These are phyloP conservation scores for Nakaseomyces nivariensis DNA, from an alignment of 1,139 yeast species.

Conservation along the genomic window DNA sequence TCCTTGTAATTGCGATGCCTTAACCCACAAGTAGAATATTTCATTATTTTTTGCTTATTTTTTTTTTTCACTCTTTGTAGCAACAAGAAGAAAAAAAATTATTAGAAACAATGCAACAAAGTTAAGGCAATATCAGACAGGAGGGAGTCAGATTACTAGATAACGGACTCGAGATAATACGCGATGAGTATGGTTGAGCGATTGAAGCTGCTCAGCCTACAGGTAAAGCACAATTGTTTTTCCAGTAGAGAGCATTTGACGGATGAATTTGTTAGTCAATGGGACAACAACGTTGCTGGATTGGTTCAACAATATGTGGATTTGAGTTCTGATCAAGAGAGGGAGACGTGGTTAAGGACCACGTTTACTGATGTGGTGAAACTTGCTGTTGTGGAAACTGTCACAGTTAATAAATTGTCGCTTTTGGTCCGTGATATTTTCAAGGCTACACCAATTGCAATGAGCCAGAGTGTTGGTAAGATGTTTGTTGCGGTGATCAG, in stretches of 20 bases:
- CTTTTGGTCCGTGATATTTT: not conserved
- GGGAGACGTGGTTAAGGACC: not conserved
- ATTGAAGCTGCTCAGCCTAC: not conserved
- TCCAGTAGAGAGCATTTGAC: not conserved
- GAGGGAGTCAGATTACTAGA: not conserved
- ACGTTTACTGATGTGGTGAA: not conserved
- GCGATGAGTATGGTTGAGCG: not conserved
- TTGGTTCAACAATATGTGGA: not conserved
- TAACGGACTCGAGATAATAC: not conserved
- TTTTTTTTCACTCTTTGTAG: not conserved
- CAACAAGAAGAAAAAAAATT: not conserved
- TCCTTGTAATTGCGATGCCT: too few species aligned
- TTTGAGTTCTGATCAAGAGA: not conserved
- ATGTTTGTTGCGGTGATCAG: conserved; percentile 15
- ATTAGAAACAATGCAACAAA: not conserved
- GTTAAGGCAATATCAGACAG: too few species aligned
- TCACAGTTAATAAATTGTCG: not conserved
- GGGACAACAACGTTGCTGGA: not conserved
- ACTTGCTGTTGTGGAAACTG: not conserved
- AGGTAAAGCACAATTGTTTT: not conserved
- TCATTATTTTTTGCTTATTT: not conserved
- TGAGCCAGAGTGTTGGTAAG: conserved; percentile 16
- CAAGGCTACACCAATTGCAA: not conserved
- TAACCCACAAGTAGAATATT: too few species aligned
- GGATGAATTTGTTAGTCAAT: not conserved